Base-by-base conservation (phyloP, 306 rosid genomes). In the Pyrus communis region DNA sequence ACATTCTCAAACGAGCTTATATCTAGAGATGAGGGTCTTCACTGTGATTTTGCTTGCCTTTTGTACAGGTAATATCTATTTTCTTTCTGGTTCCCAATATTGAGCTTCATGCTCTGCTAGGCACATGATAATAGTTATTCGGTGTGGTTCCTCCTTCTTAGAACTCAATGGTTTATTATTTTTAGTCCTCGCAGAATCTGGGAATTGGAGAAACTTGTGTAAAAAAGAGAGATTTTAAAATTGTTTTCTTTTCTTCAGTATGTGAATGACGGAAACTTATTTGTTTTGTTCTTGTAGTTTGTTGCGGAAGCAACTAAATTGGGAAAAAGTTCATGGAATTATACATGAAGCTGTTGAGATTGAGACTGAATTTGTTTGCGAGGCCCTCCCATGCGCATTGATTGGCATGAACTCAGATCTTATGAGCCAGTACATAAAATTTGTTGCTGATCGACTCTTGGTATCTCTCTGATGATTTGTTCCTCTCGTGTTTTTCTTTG, bases 21-120 rank as follows among this genome's bases (percentile, higher is more conserved):
- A 75, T 93, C 98, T 71, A 91, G 98, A 82, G 98, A 93, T 51
- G 98, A 93, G 85, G 97, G 98, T 62, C 98, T 93, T 81, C 98
- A 91, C 77, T 93, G 98, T 79, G 97, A 89, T 80, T 91, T 91
- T 84, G 98, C 98, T 86, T 93, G 98, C 79, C 93, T 93, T 85
- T 81, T 93, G 45, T 91, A 93, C 79, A 89, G 97, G 98, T 93
- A 70, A 46, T 22, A 52, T 55, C 23, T 45, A 3, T 60, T 19
- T 22, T 30, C 17, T 21, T 69, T 13, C 31, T 18, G 40, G 23
- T 76, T 54, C 69, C 54, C 14, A 25, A 69, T 18, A 52, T 64
- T 55, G n/a, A 66, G 42, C 67, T 83, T 60, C 58, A 55, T 73
- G 58, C 67, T 77, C 60, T 67, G 49, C 67, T 63, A 23, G 33